These are phyloP conservation scores for Ustilago sp. DNA, from an alignment of 1,284 basidiomycete species.

Conservation along the genomic window DNA sequence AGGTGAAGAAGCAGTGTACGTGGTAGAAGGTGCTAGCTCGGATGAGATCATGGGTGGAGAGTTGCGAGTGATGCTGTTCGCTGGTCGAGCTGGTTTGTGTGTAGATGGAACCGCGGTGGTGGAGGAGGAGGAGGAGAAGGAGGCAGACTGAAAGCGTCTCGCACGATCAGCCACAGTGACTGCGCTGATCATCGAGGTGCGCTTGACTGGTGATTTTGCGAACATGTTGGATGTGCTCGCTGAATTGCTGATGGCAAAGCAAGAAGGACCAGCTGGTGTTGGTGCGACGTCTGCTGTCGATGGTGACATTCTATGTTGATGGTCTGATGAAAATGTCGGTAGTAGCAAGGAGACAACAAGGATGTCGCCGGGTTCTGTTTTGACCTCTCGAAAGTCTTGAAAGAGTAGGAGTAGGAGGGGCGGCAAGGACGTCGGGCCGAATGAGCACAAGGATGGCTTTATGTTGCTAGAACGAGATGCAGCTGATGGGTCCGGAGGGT, in stretches of 20 bases:
- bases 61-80: conserved; percentile 6
- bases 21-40: neutral
- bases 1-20: neutral
- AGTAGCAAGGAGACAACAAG: neutral
- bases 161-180: conserved; percentile 39
- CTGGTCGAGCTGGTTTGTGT: neutral
- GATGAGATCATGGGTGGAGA: neutral
- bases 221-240: conserved; percentile 13
- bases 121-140: neutral
- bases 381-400: neutral
- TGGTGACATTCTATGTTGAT: neutral
- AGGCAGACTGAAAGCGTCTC: conserved; percentile 18
- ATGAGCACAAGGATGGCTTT: neutral
- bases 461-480: neutral
- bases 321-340: neutral
- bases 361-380: neutral
- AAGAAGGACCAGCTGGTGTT: conserved; percentile 12
- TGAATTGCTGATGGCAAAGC: conserved; percentile 3
- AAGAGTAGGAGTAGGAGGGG: neutral
- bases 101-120: neutral
- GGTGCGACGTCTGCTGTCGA: conserved; percentile 11
- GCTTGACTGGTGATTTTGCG: conserved; percentile 15
- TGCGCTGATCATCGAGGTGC: conserved; percentile 26
- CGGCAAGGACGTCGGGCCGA: neutral
- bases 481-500: neutral